Evolutionary conservation across 371 early-diverging fungal genomes (phyloP).

Genomic region (Mortierella sp.): DNA sequence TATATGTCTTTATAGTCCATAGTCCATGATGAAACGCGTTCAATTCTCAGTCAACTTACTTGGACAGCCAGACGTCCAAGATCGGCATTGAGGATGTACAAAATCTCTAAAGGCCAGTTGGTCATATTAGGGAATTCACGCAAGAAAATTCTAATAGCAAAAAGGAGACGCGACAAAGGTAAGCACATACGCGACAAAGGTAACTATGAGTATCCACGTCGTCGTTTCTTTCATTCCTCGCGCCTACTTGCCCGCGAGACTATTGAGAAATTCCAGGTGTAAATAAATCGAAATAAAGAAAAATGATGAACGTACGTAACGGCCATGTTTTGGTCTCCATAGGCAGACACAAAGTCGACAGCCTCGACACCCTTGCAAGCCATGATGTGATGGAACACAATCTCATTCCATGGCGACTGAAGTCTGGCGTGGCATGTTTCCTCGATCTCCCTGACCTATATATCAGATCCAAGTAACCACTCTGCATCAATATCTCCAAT

Average conservation of each 20-base stretch:
- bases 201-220: background rate
- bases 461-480: background rate
- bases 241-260: background rate
- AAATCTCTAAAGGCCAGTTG: constrained; percentile 66
- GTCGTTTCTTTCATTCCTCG: background rate
- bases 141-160: constrained; percentile 60
- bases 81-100: constrained; percentile 72
- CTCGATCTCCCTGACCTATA: constrained; percentile 53
- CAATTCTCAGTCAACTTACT: constrained; percentile 25
- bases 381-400: constrained; percentile 62
- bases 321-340: constrained; percentile 64
- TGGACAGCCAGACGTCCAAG: constrained; percentile 62
- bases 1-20: background rate
- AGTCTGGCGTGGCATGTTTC: constrained; percentile 46
- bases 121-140: constrained; percentile 59
- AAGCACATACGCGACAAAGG: background rate
- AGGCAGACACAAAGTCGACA: constrained; percentile 65
- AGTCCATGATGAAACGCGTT: background rate
- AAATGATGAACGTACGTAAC: constrained; percentile 62
- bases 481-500: background rate
- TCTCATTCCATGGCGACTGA: constrained; percentile 66
- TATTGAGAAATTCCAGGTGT: background rate
- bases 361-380: constrained; percentile 56
- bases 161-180: background rate
- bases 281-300: constrained; percentile 18